These are phyloP conservation scores for Garcileccinum viscosum DNA, from an alignment of 1,284 basidiomycete species.

Conservation along the genomic window DNA sequence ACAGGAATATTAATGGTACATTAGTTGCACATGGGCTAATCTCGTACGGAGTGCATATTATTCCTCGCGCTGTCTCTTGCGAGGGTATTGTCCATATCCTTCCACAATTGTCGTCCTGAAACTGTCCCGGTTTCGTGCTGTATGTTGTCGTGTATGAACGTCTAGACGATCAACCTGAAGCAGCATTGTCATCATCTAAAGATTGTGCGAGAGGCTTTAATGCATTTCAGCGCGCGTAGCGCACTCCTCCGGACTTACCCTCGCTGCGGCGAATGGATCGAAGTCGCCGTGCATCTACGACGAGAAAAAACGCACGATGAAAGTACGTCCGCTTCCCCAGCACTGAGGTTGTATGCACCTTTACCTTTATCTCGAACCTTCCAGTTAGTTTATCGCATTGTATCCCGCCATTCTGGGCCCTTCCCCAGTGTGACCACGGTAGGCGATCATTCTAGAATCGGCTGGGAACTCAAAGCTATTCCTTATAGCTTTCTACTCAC, in stretches of 20 bases:
- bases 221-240: too few species aligned
- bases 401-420: slow-evolving; percentile 10
- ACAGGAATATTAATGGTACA: too few species aligned
- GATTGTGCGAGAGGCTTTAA: background rate
- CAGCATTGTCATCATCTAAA: background rate
- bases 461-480: background rate
- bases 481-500: background rate
- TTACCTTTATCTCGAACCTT: slow-evolving; percentile 13
- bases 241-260: background rate
- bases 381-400: too few species aligned
- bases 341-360: slow-evolving; percentile 9
- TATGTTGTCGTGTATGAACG: too few species aligned
- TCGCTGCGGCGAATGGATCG: slow-evolving; percentile 10
- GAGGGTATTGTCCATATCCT: too few species aligned
- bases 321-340: slow-evolving; percentile 14
- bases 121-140: too few species aligned
- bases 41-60: too few species aligned
- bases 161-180: too few species aligned
- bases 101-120: too few species aligned
- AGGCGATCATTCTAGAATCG: slow-evolving; percentile 3
- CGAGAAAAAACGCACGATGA: slow-evolving; percentile 10
- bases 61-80: too few species aligned
- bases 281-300: background rate
- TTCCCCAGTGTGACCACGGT: slow-evolving; percentile 17
- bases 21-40: too few species aligned